A percentile compares a stretch with the other conserved stretches of the same genome.
Conservation (phyloP, 2,329 filamentous ascomycete species). For the Talaromyces sp. region DNA sequence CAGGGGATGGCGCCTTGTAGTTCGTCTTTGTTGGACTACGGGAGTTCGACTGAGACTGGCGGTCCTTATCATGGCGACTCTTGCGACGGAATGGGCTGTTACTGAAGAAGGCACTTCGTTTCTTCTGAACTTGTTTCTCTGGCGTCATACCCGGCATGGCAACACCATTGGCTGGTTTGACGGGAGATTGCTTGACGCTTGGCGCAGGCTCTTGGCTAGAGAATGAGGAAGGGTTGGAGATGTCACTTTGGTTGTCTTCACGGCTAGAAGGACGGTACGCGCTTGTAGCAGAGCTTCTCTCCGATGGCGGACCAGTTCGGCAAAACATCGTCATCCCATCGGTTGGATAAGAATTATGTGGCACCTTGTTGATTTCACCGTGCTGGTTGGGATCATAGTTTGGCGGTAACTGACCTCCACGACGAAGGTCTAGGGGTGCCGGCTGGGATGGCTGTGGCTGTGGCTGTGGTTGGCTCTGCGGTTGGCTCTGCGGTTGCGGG, state of each 20-base stretch:
- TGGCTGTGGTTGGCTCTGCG: not conserved
- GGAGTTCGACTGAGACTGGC: conserved; percentile 30
- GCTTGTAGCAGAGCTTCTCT: conserved; percentile 63
- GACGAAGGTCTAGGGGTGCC: conserved; percentile 33
- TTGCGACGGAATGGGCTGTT: conserved; percentile 90
- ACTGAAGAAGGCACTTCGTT: conserved; percentile 83
- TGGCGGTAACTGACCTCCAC: conserved; percentile 37
- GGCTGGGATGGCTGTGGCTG: conserved; percentile 20
- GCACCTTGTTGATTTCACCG: conserved; percentile 62
- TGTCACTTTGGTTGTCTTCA: conserved; percentile 78
- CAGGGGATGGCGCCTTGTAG: conserved; percentile 19
- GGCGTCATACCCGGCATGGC: conserved; percentile 44
- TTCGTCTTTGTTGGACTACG: conserved; percentile 50
- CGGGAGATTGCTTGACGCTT: conserved; percentile 68
- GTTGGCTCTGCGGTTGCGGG: conserved; percentile 16
- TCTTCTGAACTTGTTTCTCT: conserved; percentile 64
- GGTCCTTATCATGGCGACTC: conserved; percentile 71
- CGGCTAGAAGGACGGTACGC: conserved; percentile 73
- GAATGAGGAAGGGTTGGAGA: conserved; percentile 82
- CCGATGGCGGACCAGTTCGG: conserved; percentile 66
- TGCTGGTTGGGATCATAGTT: conserved; percentile 56
- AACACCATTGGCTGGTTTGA: conserved; percentile 51
- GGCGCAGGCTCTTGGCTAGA: conserved; percentile 73
- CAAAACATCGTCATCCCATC: conserved; percentile 99
- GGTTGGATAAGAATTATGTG: conserved; percentile 88